Evolutionary conservation across 805 yeast species (phyloP), one percentile per base, ranked within the genome.

Genomic region (Kazachstania psychrophila): DNA sequence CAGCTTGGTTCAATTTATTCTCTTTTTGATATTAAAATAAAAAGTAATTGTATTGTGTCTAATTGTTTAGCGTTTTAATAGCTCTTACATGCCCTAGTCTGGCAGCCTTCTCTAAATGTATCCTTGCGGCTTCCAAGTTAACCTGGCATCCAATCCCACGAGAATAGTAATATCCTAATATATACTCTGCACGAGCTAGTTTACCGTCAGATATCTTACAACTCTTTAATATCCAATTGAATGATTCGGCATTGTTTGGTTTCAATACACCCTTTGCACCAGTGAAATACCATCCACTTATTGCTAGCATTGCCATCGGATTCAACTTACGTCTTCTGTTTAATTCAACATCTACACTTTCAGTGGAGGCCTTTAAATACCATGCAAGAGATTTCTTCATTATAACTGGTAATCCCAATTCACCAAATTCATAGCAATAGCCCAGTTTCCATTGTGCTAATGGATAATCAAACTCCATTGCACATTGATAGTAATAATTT

Each of bases 221-320:
- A n/a, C 81, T 27, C 39, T 70, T 69, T 6, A 64, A 49, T 4
- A 85, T 81, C 77, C 85, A 81, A 13, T 71, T 54, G 44, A 72
- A 77, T 1, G 87, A 85, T 61, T 79, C 79, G 31, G 65, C 66
- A 44, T 73, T 79, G 54, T 77, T 76, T 6, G 70, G 68, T 29
- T 61, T 60, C 29, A 81, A 54, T 1, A 73, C 61, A 2, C 68
- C 73, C 11, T 66, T 65, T 0, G 75, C 75, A 2, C 94, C 94
- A 0, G 86, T 76, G 10, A 81, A 66, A 47, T 77, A 75, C 88
- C 89, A 81, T 33, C 87, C 87, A 41, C 81, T 73, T 24, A 82
- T 59, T 0, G 84, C 85, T 52, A 82, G 64, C 53, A 81, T 80
- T 3, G 84, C 78, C 49, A 77, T 73, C 0, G 79, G 68, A 47